Evolutionary conservation across 2,329 filamentous ascomycete species (phyloP).

Genomic region (Peltaster fructicola): DNA sequence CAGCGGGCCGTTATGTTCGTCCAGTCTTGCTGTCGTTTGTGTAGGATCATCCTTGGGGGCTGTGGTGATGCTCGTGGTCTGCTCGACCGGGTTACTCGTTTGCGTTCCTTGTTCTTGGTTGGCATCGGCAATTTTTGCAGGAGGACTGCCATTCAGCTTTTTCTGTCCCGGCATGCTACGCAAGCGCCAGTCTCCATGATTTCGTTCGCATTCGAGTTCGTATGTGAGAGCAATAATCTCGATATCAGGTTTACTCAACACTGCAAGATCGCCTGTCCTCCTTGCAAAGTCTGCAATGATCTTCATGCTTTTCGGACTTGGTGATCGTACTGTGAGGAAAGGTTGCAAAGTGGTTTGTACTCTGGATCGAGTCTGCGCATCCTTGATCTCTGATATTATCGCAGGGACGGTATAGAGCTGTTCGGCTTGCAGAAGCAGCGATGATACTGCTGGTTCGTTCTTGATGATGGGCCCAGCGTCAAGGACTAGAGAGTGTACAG

Average conservation of each 20-base stretch:
- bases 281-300: conserved; percentile 72
- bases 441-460: conserved; percentile 73
- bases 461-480: conserved; percentile 89
- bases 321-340: conserved; percentile 62
- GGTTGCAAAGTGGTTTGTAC: conserved; percentile 73
- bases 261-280: conserved; percentile 73
- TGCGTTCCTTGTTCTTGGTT: background rate
- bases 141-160: conserved; percentile 51
- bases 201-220: conserved; percentile 82
- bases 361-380: conserved; percentile 60
- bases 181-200: conserved; percentile 76
- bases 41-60: background rate
- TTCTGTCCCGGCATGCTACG: conserved; percentile 66
- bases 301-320: conserved; percentile 58
- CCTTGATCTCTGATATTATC: conserved; percentile 74
- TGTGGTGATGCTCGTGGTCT: conserved; percentile 1
- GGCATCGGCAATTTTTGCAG: conserved; percentile 20
- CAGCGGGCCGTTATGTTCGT: too few species aligned
- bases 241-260: conserved; percentile 76
- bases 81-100: conserved; percentile 1
- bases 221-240: conserved; percentile 81
- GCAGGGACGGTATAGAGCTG: conserved; percentile 67
- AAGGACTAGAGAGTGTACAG: conserved; percentile 67
- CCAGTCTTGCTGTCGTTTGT: background rate
- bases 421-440: conserved; percentile 60